phyloP scores from a whole-genome alignment of 2,329 filamentous ascomycete species.

The Penicillium sp. region DNA sequence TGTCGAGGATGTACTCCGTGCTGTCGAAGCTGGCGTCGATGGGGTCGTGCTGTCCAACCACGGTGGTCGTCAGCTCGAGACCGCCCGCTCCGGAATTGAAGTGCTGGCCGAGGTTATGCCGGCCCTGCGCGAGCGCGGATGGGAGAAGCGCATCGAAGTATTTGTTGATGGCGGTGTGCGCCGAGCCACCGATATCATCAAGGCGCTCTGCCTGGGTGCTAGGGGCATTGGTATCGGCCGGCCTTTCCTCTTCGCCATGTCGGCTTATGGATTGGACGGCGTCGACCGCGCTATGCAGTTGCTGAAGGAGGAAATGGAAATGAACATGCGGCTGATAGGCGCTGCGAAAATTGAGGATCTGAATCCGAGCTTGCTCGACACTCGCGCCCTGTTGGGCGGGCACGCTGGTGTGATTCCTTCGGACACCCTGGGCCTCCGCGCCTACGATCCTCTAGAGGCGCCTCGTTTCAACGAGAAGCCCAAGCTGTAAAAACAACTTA shows the following conservation, averaged over 20 bases:
- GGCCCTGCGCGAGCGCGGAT: conserved; percentile 72
- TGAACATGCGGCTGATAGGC: conserved; percentile 97
- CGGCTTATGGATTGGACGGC: conserved; percentile 81
- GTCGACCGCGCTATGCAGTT: conserved; percentile 92
- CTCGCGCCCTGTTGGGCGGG: conserved; percentile 64
- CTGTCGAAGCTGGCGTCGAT: conserved; percentile 79
- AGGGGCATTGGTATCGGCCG: conserved; percentile 91
- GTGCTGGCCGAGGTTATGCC: conserved; percentile 93
- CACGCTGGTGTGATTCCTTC: conserved; percentile 63
- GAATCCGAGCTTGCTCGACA: conserved; percentile 79
- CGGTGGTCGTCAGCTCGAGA: conserved; percentile 91
- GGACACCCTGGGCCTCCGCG: conserved; percentile 63
- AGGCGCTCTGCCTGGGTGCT: conserved; percentile 90
- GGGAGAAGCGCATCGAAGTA: conserved; percentile 79
- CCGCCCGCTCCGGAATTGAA: conserved; percentile 85
- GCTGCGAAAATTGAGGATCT: conserved; percentile 75
- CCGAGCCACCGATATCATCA: conserved; percentile 90
- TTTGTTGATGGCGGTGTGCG: conserved; percentile 91
- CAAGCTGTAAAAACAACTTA: conserved; percentile 40
- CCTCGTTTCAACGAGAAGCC: conserved; percentile 56
- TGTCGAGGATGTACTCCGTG: conserved; percentile 89
- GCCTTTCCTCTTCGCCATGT: conserved; percentile 96
- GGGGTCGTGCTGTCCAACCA: conserved; percentile 96
- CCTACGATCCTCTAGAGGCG: conserved; percentile 60
- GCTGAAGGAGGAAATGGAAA: conserved; percentile 95